Evolutionary conservation across 2,329 filamentous ascomycete genomes (phyloP).

Genomic region (Fusarium nodosum): DNA sequence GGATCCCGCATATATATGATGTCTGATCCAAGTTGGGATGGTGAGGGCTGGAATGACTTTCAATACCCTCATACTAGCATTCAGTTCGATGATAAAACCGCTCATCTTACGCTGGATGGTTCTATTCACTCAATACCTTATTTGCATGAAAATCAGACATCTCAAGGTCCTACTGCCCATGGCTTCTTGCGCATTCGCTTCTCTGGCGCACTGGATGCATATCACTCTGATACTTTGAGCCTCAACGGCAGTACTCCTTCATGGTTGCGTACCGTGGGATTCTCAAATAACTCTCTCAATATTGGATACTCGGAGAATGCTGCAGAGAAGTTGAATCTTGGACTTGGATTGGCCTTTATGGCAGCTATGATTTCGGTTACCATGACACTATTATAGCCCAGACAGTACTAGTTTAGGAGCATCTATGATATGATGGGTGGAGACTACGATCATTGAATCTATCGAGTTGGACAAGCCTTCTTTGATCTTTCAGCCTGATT

Average conservation of each 20-base stretch:
- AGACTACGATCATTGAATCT: no score
- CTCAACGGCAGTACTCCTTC: fast-evolving
- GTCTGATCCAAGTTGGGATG: background rate
- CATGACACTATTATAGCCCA: background rate
- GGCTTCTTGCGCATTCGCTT: background rate
- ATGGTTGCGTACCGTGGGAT: slow-evolving; percentile 8
- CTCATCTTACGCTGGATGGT: background rate
- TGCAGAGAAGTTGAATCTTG: background rate
- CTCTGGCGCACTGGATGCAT: background rate
- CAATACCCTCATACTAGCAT: background rate
- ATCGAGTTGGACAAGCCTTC: no score
- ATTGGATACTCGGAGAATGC: background rate
- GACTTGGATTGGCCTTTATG: background rate
- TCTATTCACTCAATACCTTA: background rate
- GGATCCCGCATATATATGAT: fast-evolving
- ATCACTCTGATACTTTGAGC: background rate
- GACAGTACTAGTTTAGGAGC: fast-evolving
- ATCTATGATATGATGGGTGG: no score
- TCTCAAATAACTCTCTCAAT: slow-evolving; percentile 2
- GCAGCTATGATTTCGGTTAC: fast-evolving
- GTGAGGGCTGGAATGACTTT: fast-evolving
- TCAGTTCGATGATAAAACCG: slow-evolving; percentile 1
- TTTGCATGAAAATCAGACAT: background rate
- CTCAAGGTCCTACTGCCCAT: fast-evolving
- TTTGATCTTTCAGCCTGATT: no score